Conservation (phyloP, 768 basidiomycete species). For the Lyophyllum shimeji region DNA sequence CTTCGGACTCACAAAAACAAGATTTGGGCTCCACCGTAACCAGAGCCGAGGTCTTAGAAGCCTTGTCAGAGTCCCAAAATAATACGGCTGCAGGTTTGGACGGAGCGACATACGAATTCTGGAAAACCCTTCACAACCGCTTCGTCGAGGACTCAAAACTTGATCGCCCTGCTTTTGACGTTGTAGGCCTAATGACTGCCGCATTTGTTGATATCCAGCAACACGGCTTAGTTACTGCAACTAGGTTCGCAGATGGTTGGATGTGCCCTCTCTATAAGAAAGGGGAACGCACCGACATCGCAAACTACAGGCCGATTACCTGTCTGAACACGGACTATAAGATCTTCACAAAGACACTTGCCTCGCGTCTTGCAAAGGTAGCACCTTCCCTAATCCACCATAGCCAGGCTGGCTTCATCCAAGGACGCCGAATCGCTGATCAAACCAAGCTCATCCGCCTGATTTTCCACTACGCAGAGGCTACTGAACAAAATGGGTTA, state of each 20-base stretch:
- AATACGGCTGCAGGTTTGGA: not conserved
- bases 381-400: not conserved
- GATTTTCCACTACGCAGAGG: constrained; percentile 20
- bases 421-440: constrained; percentile 26
- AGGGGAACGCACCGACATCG: constrained; percentile 24
- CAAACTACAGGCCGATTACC: constrained; percentile 37
- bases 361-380: not conserved
- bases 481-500: constrained; percentile 5
- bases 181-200: not conserved
- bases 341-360: constrained; percentile 14
- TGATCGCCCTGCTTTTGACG: not conserved
- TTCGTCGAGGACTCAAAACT: not conserved
- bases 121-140: not conserved
- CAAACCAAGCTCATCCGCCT: constrained; percentile 26
- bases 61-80: not conserved
- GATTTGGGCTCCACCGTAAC: not conserved
- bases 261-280: constrained; percentile 44
- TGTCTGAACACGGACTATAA: constrained; percentile 38
- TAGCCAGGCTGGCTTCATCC: constrained; percentile 8
- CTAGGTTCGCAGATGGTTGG: constrained; percentile 29
- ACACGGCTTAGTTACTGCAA: constrained; percentile 11
- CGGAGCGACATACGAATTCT: not conserved
- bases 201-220: constrained; percentile 28
- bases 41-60: not conserved
- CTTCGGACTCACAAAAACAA: not conserved